phyloP scores from a whole-genome alignment of 2,329 filamentous ascomycete genomes.

The Sporothrix humicola region DNA sequence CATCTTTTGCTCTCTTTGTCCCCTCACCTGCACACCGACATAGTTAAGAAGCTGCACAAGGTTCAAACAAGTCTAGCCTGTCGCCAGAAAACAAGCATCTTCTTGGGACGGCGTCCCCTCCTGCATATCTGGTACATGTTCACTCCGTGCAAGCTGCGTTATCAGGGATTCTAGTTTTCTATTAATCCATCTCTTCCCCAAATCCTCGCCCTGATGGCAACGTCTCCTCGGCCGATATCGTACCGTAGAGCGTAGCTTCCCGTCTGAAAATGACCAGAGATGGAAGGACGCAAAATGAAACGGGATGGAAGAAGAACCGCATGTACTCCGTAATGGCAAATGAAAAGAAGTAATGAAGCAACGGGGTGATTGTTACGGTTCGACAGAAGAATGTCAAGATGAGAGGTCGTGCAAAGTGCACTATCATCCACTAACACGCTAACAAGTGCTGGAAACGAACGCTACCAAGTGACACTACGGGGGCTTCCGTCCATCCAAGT shows the following conservation, averaged over 20 bases:
- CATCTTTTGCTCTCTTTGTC: neutral
- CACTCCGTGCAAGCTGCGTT: too few species aligned
- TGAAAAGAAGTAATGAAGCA: neutral
- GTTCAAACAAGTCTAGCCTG: neutral
- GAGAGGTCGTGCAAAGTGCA: neutral
- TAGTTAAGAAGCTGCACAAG: neutral
- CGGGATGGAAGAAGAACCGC: neutral
- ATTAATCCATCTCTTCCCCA: neutral
- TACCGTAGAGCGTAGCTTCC: slow-evolving; percentile 5
- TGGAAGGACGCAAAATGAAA: too few species aligned
- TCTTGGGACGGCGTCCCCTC: too few species aligned
- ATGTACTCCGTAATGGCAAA: neutral
- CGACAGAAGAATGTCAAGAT: too few species aligned
- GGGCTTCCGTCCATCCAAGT: slow-evolving; percentile 5
- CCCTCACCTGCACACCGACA: slow-evolving; percentile 12
- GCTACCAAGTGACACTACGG: slow-evolving; percentile 2
- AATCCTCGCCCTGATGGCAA: neutral
- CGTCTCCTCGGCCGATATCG: neutral
- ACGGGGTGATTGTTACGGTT: neutral
- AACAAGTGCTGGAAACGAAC: neutral
- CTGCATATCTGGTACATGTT: neutral
- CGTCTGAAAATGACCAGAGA: too few species aligned
- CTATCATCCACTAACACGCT: neutral
- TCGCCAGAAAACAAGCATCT: neutral
- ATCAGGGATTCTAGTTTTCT: too few species aligned